Evolutionary conservation across 2,329 filamentous ascomycete species (phyloP).

Genomic region (Chaetomium olivaceum): DNA sequence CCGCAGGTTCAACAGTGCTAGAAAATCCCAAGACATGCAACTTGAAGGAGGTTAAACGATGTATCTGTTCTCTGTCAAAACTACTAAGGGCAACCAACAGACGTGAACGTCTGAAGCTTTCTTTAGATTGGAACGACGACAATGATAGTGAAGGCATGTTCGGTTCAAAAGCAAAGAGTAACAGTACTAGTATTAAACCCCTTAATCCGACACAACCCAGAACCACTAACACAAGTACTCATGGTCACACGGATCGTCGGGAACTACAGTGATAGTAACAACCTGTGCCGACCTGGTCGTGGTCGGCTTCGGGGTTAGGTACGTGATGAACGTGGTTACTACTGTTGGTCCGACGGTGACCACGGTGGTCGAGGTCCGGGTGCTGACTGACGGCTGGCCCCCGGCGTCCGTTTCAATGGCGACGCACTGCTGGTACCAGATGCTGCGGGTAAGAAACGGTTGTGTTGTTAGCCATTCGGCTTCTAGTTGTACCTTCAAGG

Average conservation of each 20-base stretch:
- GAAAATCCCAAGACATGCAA: neutral
- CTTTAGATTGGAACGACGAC: neutral
- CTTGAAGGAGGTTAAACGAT: neutral
- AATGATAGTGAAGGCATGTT: neutral
- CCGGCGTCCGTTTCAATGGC: conserved; percentile 17
- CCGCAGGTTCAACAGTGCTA: too few relatives aligned
- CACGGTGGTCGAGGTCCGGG: conserved; percentile 29
- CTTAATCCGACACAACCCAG: neutral
- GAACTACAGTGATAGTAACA: conserved; percentile 30
- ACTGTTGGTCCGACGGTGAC: conserved; percentile 32
- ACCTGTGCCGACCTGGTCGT: conserved; percentile 18
- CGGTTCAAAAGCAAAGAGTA: neutral
- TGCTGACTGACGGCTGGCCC: conserved; percentile 16
- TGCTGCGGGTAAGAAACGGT: conserved; percentile 17
- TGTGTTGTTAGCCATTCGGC: neutral
- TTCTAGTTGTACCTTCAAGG: neutral
- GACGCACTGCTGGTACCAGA: conserved; percentile 34
- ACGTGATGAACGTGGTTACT: conserved; percentile 33
- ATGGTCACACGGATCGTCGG: conserved; percentile 32
- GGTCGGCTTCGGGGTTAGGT: conserved; percentile 24
- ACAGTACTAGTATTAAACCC: neutral
- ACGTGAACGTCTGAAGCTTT: neutral
- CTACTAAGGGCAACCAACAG: neutral
- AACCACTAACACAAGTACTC: conserved; percentile 23
- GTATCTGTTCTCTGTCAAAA: neutral